phyloP scores from a whole-genome alignment of 345 rosid genomes.

The Eucalyptus polybractea region DNA sequence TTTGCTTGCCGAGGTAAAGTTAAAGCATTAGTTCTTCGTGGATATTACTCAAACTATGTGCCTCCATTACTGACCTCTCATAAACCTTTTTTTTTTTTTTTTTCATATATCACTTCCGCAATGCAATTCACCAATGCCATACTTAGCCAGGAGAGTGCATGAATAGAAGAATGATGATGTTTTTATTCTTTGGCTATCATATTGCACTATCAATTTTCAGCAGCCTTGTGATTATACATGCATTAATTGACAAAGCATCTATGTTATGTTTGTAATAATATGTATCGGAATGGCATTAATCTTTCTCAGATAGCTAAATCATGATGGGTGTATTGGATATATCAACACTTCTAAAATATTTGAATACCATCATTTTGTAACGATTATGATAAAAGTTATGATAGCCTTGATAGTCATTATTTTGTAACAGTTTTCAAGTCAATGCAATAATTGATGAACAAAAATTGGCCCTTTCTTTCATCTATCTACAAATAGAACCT shows the following conservation, averaged over 20 bases:
- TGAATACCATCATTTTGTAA: too few species aligned
- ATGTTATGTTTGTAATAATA: not conserved
- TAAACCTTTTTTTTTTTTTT: not conserved
- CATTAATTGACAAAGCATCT: not conserved
- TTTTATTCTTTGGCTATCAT: not conserved
- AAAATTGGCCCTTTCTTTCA: not conserved
- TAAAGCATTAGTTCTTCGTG: not conserved
- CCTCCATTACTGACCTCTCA: not conserved
- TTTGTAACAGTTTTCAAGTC: not conserved
- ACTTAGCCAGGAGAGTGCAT: not conserved
- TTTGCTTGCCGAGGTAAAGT: too few species aligned
- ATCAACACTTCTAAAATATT: too few species aligned
- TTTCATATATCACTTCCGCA: too few species aligned
- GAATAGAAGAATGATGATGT: not conserved
- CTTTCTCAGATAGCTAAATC: not conserved
- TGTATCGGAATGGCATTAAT: accelerated
- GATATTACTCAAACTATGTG: not conserved
- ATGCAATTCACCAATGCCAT: not conserved
- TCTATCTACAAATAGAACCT: not conserved
- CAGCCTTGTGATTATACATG: not conserved
- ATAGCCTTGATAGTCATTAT: not conserved
- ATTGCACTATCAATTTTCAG: not conserved
- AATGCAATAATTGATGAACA: too few species aligned
- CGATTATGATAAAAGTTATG: too few species aligned
- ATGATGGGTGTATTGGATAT: not conserved